Conservation (phyloP, 1,139 yeast species). For the Hansenula lynferdii region DNA sequence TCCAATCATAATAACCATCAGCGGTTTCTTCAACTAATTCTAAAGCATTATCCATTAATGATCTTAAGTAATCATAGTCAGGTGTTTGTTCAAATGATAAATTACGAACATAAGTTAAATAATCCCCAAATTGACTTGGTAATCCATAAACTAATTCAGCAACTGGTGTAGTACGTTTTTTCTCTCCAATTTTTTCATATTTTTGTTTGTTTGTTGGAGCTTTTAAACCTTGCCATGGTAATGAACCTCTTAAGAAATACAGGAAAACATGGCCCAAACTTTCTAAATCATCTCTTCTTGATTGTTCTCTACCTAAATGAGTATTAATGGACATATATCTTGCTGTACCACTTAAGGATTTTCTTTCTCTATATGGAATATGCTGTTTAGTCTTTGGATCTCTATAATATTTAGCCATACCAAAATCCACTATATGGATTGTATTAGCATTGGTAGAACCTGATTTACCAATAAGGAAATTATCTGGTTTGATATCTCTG, state of each 20-base stretch:
- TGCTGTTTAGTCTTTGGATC: slow-evolving; percentile 96
- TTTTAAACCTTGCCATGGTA: slow-evolving; percentile 98
- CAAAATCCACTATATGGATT: slow-evolving; percentile 94
- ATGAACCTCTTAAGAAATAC: slow-evolving; percentile 89
- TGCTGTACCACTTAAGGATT: slow-evolving; percentile 97
- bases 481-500: slow-evolving; percentile 76
- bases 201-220: slow-evolving; percentile 81
- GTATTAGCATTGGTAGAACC: slow-evolving; percentile 64
- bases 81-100: slow-evolving; percentile 76
- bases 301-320: slow-evolving; percentile 94
- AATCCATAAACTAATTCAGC: slow-evolving; percentile 62
- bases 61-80: slow-evolving; percentile 68
- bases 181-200: slow-evolving; percentile 78
- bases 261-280: slow-evolving; percentile 92
- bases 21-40: slow-evolving; percentile 51
- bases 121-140: slow-evolving; percentile 77
- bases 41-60: slow-evolving; percentile 55
- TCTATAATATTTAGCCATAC: slow-evolving; percentile 92
- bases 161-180: slow-evolving; percentile 67
- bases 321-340: slow-evolving; percentile 95
- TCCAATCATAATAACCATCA: slow-evolving; percentile 80
- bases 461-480: slow-evolving; percentile 67
- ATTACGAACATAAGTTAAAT: slow-evolving; percentile 64
- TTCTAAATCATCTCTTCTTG: slow-evolving; percentile 95
- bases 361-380: slow-evolving; percentile 94